These are phyloP conservation scores for Arctium lappa DNA, from an alignment of 129 eudicot genomes.

Conservation along the genomic window DNA sequence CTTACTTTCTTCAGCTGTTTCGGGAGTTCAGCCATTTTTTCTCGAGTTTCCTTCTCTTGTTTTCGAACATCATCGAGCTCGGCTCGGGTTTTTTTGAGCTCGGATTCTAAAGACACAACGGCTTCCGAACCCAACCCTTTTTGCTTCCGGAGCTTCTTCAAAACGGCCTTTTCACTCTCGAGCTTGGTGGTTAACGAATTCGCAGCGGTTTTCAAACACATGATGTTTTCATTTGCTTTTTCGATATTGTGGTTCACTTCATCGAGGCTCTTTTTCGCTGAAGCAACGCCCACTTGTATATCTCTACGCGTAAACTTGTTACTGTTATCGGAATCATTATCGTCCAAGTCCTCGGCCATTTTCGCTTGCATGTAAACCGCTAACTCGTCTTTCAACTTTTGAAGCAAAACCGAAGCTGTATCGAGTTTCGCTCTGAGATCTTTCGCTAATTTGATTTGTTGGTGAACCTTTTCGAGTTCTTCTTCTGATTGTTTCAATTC, in stretches of 20 bases:
- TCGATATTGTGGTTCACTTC: slow-evolving; percentile 60
- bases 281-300: slow-evolving; percentile 39
- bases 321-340: slow-evolving; percentile 20
- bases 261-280: slow-evolving; percentile 68
- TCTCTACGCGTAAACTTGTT: slow-evolving; percentile 40
- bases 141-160: slow-evolving; percentile 53
- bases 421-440: slow-evolving; percentile 64
- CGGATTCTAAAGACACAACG: slow-evolving; percentile 71
- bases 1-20: slow-evolving; percentile 62
- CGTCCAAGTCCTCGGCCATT: slow-evolving; percentile 22
- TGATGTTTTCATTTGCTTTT: slow-evolving; percentile 60
- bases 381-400: slow-evolving; percentile 58
- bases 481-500: slow-evolving; percentile 64
- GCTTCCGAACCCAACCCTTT: slow-evolving; percentile 78
- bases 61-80: slow-evolving; percentile 49
- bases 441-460: slow-evolving; percentile 43
- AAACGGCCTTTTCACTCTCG: slow-evolving; percentile 60
- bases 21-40: slow-evolving; percentile 69
- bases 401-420: slow-evolving; percentile 54
- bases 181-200: slow-evolving; percentile 54
- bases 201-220: slow-evolving; percentile 57
- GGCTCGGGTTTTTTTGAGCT: slow-evolving; percentile 46
- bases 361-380: slow-evolving; percentile 87
- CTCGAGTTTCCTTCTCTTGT: slow-evolving; percentile 68
- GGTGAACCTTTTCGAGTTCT: slow-evolving; percentile 54